Conservation (phyloP, 1,284 basidiomycete species). For the Ceratobasidium sp. region DNA sequence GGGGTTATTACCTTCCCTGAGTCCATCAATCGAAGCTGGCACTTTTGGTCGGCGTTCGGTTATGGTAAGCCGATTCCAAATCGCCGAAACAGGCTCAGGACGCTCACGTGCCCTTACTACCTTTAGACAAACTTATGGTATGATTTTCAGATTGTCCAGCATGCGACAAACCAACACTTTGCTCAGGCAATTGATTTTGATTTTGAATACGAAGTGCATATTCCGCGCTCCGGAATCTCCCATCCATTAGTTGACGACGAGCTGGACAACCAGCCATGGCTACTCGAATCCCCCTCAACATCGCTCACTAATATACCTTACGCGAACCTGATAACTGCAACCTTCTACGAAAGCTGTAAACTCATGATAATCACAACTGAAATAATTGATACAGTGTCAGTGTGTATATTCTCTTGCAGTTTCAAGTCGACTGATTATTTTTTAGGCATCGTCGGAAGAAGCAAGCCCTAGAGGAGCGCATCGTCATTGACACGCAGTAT, state of each 20-base stretch:
- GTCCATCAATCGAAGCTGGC: conserved; percentile 68
- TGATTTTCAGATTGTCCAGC: conserved; percentile 48
- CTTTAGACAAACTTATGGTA: conserved; percentile 44
- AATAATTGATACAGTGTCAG: conserved; percentile 72
- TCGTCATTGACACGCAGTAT: conserved; percentile 25
- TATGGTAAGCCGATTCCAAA: conserved; percentile 56
- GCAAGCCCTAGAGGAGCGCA: neutral
- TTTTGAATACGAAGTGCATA: conserved; percentile 66
- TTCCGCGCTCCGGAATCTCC: conserved; percentile 50
- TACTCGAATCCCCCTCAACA: neutral
- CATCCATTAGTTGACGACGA: conserved; percentile 18
- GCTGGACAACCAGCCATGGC: conserved; percentile 22
- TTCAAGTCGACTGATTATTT: neutral
- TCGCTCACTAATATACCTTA: neutral
- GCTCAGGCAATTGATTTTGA: conserved; percentile 53
- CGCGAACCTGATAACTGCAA: conserved; percentile 60
- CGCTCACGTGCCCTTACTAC: no score
- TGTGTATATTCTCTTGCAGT: conserved; percentile 41
- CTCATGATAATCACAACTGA: conserved; percentile 67
- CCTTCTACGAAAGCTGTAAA: conserved; percentile 68
- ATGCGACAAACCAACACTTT: neutral
- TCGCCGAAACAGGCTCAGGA: no score
- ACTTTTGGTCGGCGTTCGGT: conserved; percentile 67
- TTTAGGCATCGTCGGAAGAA: neutral
- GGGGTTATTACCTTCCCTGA: conserved; percentile 66